Percentiles rank a stretch among this genome's conserved stretches.
Evolutionary conservation across 805 yeast species (phyloP).

Genomic region (Lipomyces chichibuensis): DNA sequence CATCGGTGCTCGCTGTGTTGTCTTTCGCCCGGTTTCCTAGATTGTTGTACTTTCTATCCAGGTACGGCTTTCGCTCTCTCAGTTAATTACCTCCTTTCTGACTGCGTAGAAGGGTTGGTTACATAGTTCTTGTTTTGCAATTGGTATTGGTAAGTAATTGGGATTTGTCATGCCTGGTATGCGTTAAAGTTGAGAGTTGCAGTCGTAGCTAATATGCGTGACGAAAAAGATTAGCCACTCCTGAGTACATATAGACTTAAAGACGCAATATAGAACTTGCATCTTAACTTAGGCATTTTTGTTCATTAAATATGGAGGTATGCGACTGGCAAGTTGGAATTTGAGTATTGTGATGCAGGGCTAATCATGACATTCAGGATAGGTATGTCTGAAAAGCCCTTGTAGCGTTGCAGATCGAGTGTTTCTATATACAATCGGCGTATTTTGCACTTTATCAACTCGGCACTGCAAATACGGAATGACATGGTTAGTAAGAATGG

Average conservation of each 20-base stretch:
- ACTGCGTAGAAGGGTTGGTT: neutral
- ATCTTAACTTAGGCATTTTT: neutral
- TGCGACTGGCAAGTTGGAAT: neutral
- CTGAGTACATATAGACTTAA: neutral
- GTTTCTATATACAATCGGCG: neutral
- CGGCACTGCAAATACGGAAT: neutral
- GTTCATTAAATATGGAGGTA: neutral
- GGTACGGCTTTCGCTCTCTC: neutral
- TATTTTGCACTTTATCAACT: neutral
- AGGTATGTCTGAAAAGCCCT: too few relatives aligned
- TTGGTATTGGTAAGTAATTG: neutral
- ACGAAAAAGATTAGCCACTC: neutral
- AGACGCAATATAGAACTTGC: neutral
- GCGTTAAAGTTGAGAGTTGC: neutral
- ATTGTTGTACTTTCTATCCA: neutral
- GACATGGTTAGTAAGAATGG: neutral
- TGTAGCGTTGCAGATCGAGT: neutral
- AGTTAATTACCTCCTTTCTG: neutral
- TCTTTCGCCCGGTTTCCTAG: neutral
- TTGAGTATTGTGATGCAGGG: neutral
- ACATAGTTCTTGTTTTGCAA: neutral
- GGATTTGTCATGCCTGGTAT: neutral
- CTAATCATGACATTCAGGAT: too few relatives aligned
- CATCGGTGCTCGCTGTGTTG: neutral
- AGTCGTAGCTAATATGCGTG: neutral